phyloP scores from a whole-genome alignment of 208 protist genomes.

The Acanthamoeba quina region DNA sequence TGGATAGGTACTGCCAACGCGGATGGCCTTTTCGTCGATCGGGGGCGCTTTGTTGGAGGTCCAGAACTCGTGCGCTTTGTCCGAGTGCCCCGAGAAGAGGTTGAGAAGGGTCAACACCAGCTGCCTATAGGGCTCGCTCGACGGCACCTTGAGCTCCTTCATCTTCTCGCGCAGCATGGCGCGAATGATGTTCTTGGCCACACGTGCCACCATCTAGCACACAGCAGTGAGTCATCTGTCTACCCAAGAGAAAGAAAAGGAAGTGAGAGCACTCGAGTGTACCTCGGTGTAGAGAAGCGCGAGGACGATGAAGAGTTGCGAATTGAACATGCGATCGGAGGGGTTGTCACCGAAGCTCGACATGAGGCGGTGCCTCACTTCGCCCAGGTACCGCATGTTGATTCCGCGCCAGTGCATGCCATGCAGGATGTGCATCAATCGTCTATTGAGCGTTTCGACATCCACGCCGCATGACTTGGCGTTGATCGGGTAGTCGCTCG shows the following conservation, averaged over 20 bases:
- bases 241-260: too few relatives aligned
- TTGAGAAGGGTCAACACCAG: slow-evolving; percentile 70
- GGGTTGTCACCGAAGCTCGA: background rate
- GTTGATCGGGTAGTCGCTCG: background rate
- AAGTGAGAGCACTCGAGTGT: background rate
- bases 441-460: slow-evolving; percentile 26
- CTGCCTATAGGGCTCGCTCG: slow-evolving; percentile 69
- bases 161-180: slow-evolving; percentile 76
- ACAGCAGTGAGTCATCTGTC: too few relatives aligned
- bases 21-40: slow-evolving; percentile 18
- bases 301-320: background rate
- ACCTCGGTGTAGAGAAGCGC: slow-evolving; percentile 69
- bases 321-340: slow-evolving; percentile 7
- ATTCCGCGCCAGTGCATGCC: slow-evolving; percentile 58
- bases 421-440: slow-evolving; percentile 50
- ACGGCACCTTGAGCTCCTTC: slow-evolving; percentile 75
- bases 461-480: slow-evolving; percentile 1
- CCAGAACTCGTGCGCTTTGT: slow-evolving; percentile 53
- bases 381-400: slow-evolving; percentile 50
- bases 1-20: background rate
- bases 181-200: slow-evolving; percentile 61
- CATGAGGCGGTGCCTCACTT: slow-evolving; percentile 46
- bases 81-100: slow-evolving; percentile 63
- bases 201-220: slow-evolving; percentile 38
- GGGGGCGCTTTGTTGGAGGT: slow-evolving; percentile 54